phyloP scores from a whole-genome alignment of 371 early-diverging fungal genomes.

The Rhizomucor miehei region DNA sequence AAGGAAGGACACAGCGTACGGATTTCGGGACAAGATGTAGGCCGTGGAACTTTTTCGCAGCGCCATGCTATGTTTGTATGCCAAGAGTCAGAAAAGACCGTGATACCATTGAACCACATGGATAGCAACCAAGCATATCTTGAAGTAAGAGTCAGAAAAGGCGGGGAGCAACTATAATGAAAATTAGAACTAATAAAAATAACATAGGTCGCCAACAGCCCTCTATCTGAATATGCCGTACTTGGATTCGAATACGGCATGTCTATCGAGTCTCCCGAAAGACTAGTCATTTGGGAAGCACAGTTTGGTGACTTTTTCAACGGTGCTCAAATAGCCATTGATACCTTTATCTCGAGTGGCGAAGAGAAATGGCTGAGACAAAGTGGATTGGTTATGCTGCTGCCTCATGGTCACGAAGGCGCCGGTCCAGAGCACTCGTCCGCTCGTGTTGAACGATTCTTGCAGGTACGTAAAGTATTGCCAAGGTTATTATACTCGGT shows the following conservation, averaged over 20 bases:
- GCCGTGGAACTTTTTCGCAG: slow-evolving; percentile 96
- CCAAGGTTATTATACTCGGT: no score
- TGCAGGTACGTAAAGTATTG: slow-evolving; percentile 63
- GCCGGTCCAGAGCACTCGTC: slow-evolving; percentile 96
- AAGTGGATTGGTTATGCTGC: slow-evolving; percentile 84
- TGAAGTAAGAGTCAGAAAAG: slow-evolving; percentile 59
- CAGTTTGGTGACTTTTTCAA: slow-evolving; percentile 99
- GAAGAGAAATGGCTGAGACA: slow-evolving; percentile 96
- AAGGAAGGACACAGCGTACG: slow-evolving; percentile 84
- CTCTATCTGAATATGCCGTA: slow-evolving; percentile 90
- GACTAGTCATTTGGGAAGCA: slow-evolving; percentile 94
- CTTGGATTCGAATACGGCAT: slow-evolving; percentile 95
- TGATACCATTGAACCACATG: slow-evolving; percentile 79
- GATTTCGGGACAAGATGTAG: slow-evolving; percentile 97
- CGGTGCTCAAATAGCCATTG: slow-evolving; percentile 94
- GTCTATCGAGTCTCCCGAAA: slow-evolving; percentile 82
- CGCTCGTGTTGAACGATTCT: slow-evolving; percentile 89
- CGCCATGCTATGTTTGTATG: slow-evolving; percentile 93
- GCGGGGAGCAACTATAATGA: no score
- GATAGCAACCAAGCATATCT: slow-evolving; percentile 53
- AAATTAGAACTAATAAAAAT: not conserved
- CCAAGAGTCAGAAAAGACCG: slow-evolving; percentile 72
- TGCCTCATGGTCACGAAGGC: slow-evolving; percentile 97
- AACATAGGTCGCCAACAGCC: slow-evolving; percentile 85
- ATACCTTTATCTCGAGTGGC: slow-evolving; percentile 85